Conservation (phyloP, 2,329 filamentous ascomycete species). For the Cytospora mali region DNA sequence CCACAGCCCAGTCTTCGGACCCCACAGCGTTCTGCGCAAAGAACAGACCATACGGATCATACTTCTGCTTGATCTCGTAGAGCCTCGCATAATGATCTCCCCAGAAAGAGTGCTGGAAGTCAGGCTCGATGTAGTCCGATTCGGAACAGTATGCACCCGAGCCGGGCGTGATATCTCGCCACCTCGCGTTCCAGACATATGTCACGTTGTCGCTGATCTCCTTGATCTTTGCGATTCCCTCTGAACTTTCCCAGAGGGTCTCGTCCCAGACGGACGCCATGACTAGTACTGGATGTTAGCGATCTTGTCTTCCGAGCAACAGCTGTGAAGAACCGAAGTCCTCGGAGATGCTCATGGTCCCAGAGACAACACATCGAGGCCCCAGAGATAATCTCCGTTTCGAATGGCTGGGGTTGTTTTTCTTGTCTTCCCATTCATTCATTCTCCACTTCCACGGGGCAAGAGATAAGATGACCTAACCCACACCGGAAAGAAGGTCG, state of each 20-base stretch:
- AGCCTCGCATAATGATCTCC: constrained; percentile 36
- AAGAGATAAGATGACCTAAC: too few relatives aligned
- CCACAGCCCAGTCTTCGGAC: neutral
- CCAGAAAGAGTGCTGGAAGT: constrained; percentile 37
- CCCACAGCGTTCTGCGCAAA: constrained; percentile 34
- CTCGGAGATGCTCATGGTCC: too few relatives aligned
- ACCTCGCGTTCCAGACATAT: constrained; percentile 30
- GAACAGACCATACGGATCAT: constrained; percentile 42
- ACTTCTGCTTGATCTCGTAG: constrained; percentile 41
- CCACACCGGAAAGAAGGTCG: too few relatives aligned
- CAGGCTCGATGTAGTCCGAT: constrained; percentile 38
- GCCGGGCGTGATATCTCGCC: constrained; percentile 35
- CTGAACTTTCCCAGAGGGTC: neutral
- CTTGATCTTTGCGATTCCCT: neutral
- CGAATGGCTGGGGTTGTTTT: too few relatives aligned
- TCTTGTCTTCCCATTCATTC: too few relatives aligned
- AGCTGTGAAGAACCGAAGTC: too few relatives aligned
- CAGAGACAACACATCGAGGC: too few relatives aligned
- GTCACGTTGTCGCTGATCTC: constrained; percentile 35
- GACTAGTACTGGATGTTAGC: constrained; percentile 24
- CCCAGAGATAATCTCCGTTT: too few relatives aligned
- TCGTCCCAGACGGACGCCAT: constrained; percentile 31
- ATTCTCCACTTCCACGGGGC: too few relatives aligned
- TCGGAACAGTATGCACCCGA: constrained; percentile 41
- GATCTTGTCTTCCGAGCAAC: neutral